Conservation (phyloP, 768 basidiomycete genomes). For the Ramaria sp. region DNA sequence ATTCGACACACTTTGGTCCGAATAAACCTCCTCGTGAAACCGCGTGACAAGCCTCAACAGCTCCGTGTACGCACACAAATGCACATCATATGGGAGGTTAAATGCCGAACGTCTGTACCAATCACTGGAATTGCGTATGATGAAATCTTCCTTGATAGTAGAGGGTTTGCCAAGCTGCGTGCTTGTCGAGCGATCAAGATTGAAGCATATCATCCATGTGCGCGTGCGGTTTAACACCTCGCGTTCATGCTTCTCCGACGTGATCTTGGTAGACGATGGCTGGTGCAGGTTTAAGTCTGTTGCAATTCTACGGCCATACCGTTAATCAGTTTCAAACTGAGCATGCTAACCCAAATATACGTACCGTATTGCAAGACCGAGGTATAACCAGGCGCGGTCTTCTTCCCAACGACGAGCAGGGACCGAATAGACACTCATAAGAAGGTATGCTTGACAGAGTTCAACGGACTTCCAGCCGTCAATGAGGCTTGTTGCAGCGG, state of each 20-base stretch:
- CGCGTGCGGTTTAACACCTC: slow-evolving; percentile 78
- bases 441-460: slow-evolving; percentile 82
- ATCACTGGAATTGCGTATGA: slow-evolving; percentile 58
- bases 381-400: slow-evolving; percentile 82
- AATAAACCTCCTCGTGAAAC: slow-evolving; percentile 59
- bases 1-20: neutral
- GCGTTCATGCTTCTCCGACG: slow-evolving; percentile 43
- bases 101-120: slow-evolving; percentile 68
- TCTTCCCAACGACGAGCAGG: slow-evolving; percentile 83
- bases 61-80: slow-evolving; percentile 63
- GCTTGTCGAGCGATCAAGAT: slow-evolving; percentile 77
- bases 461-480: slow-evolving; percentile 79
- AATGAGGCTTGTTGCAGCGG: slow-evolving; percentile 70
- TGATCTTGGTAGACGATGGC: slow-evolving; percentile 31
- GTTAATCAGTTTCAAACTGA: neutral
- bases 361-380: slow-evolving; percentile 75
- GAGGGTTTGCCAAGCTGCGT: slow-evolving; percentile 83
- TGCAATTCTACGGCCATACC: slow-evolving; percentile 46
- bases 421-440: slow-evolving; percentile 75
- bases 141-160: slow-evolving; percentile 71
- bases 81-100: slow-evolving; percentile 61
- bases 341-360: slow-evolving; percentile 1
- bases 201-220: slow-evolving; percentile 89
- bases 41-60: slow-evolving; percentile 59
- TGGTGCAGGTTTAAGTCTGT: slow-evolving; percentile 84